These are phyloP conservation scores for Lecanicillium sp. DNA, from an alignment of 2,329 filamentous ascomycete genomes.

Conservation along the genomic window DNA sequence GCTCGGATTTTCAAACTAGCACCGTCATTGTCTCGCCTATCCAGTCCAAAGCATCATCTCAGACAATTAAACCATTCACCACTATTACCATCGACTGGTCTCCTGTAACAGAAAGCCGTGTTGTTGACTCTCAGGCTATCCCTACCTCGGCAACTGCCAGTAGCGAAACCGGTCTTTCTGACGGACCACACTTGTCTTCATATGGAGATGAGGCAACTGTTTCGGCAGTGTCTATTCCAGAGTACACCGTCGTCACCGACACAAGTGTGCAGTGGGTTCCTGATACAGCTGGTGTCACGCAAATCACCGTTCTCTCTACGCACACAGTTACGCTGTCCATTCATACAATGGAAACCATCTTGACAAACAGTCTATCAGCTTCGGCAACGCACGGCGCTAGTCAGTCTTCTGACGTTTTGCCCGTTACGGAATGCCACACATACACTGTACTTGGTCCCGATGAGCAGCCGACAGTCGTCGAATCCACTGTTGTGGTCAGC, in stretches of 20 bases:
- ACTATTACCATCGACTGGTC: neutral
- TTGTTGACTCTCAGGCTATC: neutral
- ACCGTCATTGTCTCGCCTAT: slow-evolving; percentile 16
- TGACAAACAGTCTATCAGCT: neutral
- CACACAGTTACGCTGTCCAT: slow-evolving; percentile 14
- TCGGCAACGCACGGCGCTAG: too few species aligned
- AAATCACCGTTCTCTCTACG: slow-evolving; percentile 14
- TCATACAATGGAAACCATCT: neutral
- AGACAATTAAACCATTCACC: neutral
- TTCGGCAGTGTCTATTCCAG: slow-evolving; percentile 1
- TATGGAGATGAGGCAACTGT: too few species aligned
- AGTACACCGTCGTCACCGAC: slow-evolving; percentile 16
- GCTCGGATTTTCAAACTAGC: slow-evolving; percentile 18
- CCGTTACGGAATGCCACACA: slow-evolving; percentile 16
- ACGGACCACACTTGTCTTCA: too few species aligned
- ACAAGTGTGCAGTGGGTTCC: slow-evolving; percentile 15
- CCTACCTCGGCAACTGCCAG: too few species aligned
- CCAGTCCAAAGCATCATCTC: slow-evolving; percentile 4
- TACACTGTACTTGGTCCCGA: slow-evolving; percentile 24
- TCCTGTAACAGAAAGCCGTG: neutral
- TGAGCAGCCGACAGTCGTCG: slow-evolving; percentile 23
- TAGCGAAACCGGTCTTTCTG: too few species aligned
- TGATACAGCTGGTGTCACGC: slow-evolving; percentile 11
- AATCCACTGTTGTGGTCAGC: slow-evolving; percentile 23
- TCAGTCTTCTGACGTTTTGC: too few species aligned